Percentiles rank a stretch among this genome's conserved stretches.
These are phyloP conservation scores for Dioscorea alata DNA, from an alignment of 106 monocot species.

Conservation along the genomic window DNA sequence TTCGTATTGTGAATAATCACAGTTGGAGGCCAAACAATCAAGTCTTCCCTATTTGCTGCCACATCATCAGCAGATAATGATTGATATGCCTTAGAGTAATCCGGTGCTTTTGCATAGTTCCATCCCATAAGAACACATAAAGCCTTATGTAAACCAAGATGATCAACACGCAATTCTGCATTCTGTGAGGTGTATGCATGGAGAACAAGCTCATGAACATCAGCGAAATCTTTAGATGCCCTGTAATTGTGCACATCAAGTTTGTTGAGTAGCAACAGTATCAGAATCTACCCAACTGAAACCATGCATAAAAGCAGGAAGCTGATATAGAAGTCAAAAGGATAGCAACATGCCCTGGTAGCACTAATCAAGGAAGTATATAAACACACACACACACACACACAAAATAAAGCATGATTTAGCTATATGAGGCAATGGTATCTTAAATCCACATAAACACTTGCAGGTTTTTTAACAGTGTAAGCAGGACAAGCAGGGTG, in stretches of 20 bases:
- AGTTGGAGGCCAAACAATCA: constrained; percentile 87
- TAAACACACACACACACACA: too few relatives aligned
- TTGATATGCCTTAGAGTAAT: constrained; percentile 74
- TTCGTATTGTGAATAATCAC: constrained; percentile 84
- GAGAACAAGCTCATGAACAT: constrained; percentile 72
- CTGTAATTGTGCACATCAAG: constrained; percentile 46
- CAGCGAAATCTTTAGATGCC: constrained; percentile 74
- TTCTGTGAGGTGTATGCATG: constrained; percentile 69
- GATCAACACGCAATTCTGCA: constrained; percentile 64
- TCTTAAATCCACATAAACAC: too few relatives aligned
- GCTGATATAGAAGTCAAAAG: too few relatives aligned
- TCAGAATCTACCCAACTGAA: constrained; percentile 1
- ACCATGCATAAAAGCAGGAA: too few relatives aligned
- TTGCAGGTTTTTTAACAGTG: too few relatives aligned
- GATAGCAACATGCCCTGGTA: too few relatives aligned
- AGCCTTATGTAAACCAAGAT: constrained; percentile 96
- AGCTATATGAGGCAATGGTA: too few relatives aligned
- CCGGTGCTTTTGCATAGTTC: constrained; percentile 69
- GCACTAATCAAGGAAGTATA: too few relatives aligned
- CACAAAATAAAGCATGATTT: too few relatives aligned
- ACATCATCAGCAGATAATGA: constrained; percentile 58
- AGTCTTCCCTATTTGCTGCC: constrained; percentile 72
- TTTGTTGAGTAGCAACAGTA: constrained; percentile 15
- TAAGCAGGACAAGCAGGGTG: too few relatives aligned
- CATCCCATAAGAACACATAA: constrained; percentile 95